Evolutionary conservation across 257 asterid species (phyloP).

Genomic region (Echites panduratus): DNA sequence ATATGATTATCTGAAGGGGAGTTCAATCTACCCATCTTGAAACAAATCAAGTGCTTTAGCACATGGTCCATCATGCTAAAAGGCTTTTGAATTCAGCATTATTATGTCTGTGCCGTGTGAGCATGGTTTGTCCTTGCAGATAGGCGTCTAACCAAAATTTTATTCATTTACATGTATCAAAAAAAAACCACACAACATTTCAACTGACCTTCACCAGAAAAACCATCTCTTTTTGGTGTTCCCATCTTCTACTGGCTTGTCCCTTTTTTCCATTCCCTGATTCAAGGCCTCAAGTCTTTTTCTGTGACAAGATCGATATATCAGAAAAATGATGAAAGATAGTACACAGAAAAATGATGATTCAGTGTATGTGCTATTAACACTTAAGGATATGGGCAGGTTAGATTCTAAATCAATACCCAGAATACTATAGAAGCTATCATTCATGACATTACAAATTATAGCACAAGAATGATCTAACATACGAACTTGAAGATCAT

Average conservation of each 20-base stretch:
- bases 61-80: neutral
- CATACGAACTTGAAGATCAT: neutral
- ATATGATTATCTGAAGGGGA: neutral
- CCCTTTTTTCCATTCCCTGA: slow-evolving; percentile 66
- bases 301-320: slow-evolving; percentile 31
- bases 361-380: neutral
- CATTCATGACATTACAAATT: neutral
- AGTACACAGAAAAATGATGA: neutral
- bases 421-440: neutral
- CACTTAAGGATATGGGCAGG: neutral
- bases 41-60: neutral
- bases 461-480: neutral
- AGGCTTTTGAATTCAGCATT: neutral
- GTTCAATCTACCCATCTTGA: neutral
- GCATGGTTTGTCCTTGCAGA: neutral
- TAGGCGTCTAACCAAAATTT: no score
- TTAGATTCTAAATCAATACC: neutral
- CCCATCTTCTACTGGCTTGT: slow-evolving; percentile 28
- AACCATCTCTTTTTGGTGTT: slow-evolving; percentile 58
- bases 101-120: neutral
- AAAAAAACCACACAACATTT: neutral
- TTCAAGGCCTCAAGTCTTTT: slow-evolving; percentile 63
- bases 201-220: slow-evolving; percentile 44
- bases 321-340: neutral
- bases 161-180: neutral